phyloP scores from a whole-genome alignment of 352 stramenopile species.

The Aphanomyces stellatus region DNA sequence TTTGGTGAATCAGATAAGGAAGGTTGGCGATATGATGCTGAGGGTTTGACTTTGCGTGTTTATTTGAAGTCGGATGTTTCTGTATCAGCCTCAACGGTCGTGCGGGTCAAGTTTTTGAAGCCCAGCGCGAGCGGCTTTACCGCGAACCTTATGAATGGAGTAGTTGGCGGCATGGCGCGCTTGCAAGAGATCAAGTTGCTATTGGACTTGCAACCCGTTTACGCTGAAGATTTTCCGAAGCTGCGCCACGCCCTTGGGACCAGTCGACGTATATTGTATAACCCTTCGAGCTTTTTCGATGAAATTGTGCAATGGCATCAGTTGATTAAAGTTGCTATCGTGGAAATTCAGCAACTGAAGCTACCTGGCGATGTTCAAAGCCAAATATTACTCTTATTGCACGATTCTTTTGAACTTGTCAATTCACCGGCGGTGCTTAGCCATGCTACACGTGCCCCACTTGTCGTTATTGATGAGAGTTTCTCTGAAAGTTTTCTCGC shows the following conservation, averaged over 20 bases:
- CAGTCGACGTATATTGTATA: conserved; percentile 23
- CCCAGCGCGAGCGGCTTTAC: conserved; percentile 12
- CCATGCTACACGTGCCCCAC: too few species aligned
- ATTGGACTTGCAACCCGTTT: conserved; percentile 28
- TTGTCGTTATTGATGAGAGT: too few species aligned
- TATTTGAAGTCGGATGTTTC: conserved; percentile 12
- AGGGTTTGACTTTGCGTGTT: conserved; percentile 24
- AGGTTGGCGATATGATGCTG: conserved; percentile 24
- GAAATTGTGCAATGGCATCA: not conserved
- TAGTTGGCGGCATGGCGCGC: conserved; percentile 26
- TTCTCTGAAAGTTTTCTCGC: too few species aligned
- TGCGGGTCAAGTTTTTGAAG: conserved; percentile 23
- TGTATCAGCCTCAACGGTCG: not conserved
- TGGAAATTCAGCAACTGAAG: not conserved
- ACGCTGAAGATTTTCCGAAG: conserved; percentile 26
- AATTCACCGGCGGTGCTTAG: not conserved
- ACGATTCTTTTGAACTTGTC: not conserved
- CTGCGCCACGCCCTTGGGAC: conserved; percentile 23
- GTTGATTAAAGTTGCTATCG: not conserved
- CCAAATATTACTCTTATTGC: not conserved
- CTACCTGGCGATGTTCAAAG: not conserved
- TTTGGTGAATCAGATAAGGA: conserved; percentile 11
- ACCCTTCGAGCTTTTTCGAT: conserved; percentile 16
- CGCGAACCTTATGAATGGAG: conserved; percentile 15
- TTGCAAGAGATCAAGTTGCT: conserved; percentile 27